Base-by-base conservation (phyloP, 768 basidiomycete genomes). In the Floccularia luteovirens region DNA sequence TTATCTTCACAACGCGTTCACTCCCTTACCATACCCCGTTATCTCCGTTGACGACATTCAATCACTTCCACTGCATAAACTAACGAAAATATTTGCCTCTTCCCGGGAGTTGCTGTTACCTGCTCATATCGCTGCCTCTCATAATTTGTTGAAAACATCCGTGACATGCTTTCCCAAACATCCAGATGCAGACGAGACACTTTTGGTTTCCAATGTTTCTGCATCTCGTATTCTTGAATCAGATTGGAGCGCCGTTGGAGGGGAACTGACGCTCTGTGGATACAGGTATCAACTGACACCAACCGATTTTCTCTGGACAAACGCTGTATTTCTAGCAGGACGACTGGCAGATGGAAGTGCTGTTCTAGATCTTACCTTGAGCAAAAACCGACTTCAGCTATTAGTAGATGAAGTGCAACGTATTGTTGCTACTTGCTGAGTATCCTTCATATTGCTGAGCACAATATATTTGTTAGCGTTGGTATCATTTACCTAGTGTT, bases 181-280 rank as follows among this genome's bases (percentile, higher is more conserved):
- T 32, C 60, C 59, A 0, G 45, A 46, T 16, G 64, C 62, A 5
- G 44, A 63, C 21, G 67, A 68, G 38, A 62, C 59, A 0, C 41
- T 70, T 12, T 44, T 57, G 2, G 24, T 69, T 1, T 66, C 64
- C 23, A 67, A 69, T 43, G 63, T 68, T 14, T 66, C 64, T 19
- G 61, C 60, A 5, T 63, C 64, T 10, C 57, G 63, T 13, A 68
- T 67, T 24, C 30, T 68, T 8, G 64, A 67, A 33, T 42, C 62
- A 3, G 64, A 67, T 38, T 67, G 66, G 67, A 56, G 48, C 11
- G 34, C 53, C 2, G 38, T 61, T 3, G 64, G 66, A 2, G 59
- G 54, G 1, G 46, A 45, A 30, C 49, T 51, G 25, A 69, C 66
- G 0, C 16, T 68, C 7, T 69, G 63, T 39, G 54, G 62, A 4